Evolutionary conservation across 2,329 filamentous ascomycete species (phyloP).

Genomic region (Neurospora crassa): DNA sequence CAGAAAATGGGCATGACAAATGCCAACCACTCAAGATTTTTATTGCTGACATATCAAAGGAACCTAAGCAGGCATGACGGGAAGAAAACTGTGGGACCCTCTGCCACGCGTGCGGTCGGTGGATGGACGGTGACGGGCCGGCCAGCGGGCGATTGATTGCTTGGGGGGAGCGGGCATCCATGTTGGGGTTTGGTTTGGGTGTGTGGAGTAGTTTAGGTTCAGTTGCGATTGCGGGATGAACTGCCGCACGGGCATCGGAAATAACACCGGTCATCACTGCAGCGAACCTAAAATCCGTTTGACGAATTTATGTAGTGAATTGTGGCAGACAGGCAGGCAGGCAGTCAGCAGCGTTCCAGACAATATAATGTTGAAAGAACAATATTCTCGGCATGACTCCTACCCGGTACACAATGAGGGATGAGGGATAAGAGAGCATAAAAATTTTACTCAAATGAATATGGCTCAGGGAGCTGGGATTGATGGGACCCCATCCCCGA

Average conservation of each 20-base stretch:
- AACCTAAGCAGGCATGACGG: background rate
- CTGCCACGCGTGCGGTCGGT: background rate
- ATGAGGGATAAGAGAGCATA: background rate
- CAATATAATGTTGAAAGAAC: background rate
- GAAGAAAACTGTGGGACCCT: background rate
- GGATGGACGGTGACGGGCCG: background rate
- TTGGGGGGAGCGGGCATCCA: background rate
- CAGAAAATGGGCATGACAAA: background rate
- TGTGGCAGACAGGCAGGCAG: no score
- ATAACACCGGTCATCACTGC: background rate
- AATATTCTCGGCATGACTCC: background rate
- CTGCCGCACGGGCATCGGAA: background rate
- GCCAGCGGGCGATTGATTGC: background rate
- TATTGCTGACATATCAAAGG: background rate
- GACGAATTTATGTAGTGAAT: background rate
- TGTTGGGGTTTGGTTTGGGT: background rate
- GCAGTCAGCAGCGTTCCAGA: background rate
- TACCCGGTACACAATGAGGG: background rate
- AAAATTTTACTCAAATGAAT: background rate
- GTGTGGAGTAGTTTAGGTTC: background rate
- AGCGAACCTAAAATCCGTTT: background rate
- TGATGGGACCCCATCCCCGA: background rate
- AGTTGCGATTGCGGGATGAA: background rate
- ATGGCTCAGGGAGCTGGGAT: background rate
- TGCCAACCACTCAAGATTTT: background rate